Conservation (phyloP, 805 yeast species). For the Yueomyces sp. region DNA sequence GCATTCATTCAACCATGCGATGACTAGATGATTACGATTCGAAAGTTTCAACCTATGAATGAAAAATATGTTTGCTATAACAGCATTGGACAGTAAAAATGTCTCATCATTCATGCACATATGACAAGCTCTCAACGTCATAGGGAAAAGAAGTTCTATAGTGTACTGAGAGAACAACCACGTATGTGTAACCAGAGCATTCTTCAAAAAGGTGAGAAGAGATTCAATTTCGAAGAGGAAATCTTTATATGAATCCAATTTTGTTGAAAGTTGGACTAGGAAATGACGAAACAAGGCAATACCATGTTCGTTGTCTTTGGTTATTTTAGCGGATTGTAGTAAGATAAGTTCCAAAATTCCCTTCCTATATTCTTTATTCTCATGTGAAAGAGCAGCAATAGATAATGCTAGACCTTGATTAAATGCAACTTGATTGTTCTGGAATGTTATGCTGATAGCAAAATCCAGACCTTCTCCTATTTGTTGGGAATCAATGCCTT, state of each 20-base stretch:
- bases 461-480: slow-evolving; percentile 13
- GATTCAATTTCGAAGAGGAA: slow-evolving; percentile 4
- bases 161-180: slow-evolving; percentile 57
- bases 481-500: slow-evolving; percentile 5
- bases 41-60: slow-evolving; percentile 58
- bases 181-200: slow-evolving; percentile 32
- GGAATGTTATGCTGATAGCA: slow-evolving; percentile 3
- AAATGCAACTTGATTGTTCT: slow-evolving; percentile 4
- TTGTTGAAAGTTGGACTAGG: slow-evolving; percentile 16
- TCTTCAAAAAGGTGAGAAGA: slow-evolving; percentile 25
- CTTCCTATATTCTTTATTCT: slow-evolving; percentile 1
- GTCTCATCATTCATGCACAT: slow-evolving; percentile 7
- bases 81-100: slow-evolving; percentile 31
- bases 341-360: slow-evolving; percentile 13
- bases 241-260: slow-evolving; percentile 6
- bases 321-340: slow-evolving; percentile 7
- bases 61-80: slow-evolving; percentile 47
- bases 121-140: slow-evolving; percentile 4
- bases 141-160: slow-evolving; percentile 39
- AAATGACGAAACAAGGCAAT: slow-evolving; percentile 19
- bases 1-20: slow-evolving; percentile 34
- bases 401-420: slow-evolving; percentile 9
- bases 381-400: slow-evolving; percentile 5
- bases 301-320: slow-evolving; percentile 12
- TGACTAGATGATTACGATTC: slow-evolving; percentile 59